Percentiles rank a stretch among this genome's conserved stretches.
Evolutionary conservation across 1,284 basidiomycete species (phyloP).

Genomic region (Entoloma clypeatum): DNA sequence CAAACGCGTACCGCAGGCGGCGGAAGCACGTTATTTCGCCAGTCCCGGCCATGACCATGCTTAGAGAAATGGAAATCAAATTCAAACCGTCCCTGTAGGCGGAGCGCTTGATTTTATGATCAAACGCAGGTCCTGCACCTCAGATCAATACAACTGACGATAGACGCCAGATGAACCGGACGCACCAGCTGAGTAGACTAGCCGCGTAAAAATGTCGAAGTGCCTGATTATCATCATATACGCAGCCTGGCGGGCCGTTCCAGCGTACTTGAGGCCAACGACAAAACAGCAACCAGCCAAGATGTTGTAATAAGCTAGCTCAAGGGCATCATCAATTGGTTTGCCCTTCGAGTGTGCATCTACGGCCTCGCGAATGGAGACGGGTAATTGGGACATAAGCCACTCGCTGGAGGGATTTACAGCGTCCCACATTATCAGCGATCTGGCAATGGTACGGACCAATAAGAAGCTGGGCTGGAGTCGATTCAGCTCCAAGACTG

Average conservation of each 20-base stretch:
- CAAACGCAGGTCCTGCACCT: conserved; percentile 67
- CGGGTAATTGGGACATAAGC: conserved; percentile 75
- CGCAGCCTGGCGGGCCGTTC: conserved; percentile 85
- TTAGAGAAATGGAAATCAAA: conserved; percentile 79
- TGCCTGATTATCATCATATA: conserved; percentile 79
- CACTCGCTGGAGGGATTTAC: conserved; percentile 75
- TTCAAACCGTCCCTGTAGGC: conserved; percentile 89
- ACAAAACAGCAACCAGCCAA: conserved; percentile 89
- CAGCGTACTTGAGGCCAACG: conserved; percentile 90
- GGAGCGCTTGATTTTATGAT: conserved; percentile 80
- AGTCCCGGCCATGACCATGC: conserved; percentile 94
- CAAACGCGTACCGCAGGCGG: conserved; percentile 87
- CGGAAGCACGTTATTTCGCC: conserved; percentile 90
- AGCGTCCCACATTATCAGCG: conserved; percentile 85
- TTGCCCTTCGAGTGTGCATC: conserved; percentile 48
- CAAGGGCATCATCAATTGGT: conserved; percentile 69
- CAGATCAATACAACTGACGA: conserved; percentile 7
- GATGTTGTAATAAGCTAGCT: conserved; percentile 87
- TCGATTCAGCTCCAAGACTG: conserved; percentile 72
- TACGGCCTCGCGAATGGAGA: conserved; percentile 59
- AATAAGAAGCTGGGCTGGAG: conserved; percentile 88
- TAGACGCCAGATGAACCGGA: conserved; percentile 6
- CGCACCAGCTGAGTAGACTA: conserved; percentile 63
- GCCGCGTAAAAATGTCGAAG: conserved; percentile 73
- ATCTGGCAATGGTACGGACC: conserved; percentile 73